phyloP scores from a whole-genome alignment of 108 stramenopile species.

The Aureococcus anophagefferens region DNA sequence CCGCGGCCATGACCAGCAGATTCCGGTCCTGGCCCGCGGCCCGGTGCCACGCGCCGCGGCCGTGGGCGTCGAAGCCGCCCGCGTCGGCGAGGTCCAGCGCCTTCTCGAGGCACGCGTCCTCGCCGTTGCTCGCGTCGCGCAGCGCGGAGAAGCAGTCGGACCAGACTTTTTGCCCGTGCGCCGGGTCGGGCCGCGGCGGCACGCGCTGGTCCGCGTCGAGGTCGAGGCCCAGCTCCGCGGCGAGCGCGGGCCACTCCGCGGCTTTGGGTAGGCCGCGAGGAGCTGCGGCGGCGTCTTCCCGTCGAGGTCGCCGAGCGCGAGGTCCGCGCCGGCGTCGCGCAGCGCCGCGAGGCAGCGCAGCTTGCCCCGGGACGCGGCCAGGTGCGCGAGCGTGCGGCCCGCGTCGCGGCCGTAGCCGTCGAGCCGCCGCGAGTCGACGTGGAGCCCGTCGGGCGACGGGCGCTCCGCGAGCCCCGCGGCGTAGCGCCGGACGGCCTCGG shows the following conservation, averaged over 20 bases:
- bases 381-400: not conserved
- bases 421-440: not conserved
- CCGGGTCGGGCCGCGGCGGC: not conserved
- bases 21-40: not conserved
- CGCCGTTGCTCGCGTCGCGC: not conserved
- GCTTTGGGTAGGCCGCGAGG: not conserved
- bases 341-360: not conserved
- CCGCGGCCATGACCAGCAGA: not conserved
- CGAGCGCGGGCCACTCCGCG: not conserved
- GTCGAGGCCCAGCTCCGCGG: not conserved
- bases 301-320: not conserved
- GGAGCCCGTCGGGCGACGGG: no score
- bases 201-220: not conserved
- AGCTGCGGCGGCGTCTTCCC: not conserved
- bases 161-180: not conserved
- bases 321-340: not conserved
- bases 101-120: not conserved
- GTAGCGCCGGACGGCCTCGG: not conserved
- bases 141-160: not conserved
- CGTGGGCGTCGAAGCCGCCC: not conserved
- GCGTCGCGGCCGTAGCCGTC: constrained; percentile 1
- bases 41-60: not conserved
- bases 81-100: not conserved
- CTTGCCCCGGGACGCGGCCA: not conserved
- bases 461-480: no score